Conservation (phyloP, 2,329 filamentous ascomycete species). For the Grosmannia clavigera region DNA sequence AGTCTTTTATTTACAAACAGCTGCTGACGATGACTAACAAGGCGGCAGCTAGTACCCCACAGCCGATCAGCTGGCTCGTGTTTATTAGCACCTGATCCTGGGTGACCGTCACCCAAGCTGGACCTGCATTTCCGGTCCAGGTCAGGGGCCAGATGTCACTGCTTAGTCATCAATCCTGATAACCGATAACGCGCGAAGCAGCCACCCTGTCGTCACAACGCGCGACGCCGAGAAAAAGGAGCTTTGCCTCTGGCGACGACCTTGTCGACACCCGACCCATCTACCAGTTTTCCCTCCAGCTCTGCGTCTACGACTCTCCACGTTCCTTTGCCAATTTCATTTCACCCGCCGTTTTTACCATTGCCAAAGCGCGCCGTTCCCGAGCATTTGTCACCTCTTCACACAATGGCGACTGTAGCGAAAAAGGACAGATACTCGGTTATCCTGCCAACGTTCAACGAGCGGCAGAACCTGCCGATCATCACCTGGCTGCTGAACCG, state of each 20-base stretch:
- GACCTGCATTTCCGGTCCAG: background rate
- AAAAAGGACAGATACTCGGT: slow-evolving; percentile 79
- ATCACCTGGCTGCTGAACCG: slow-evolving; percentile 88
- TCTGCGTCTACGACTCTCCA: background rate
- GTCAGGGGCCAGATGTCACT: background rate
- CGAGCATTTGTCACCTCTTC: background rate
- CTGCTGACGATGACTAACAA: background rate
- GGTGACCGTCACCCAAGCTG: background rate
- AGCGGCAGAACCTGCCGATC: slow-evolving; percentile 92
- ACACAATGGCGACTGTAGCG: slow-evolving; percentile 31
- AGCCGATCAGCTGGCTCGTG: background rate
- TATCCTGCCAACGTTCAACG: slow-evolving; percentile 96
- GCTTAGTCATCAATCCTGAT: background rate
- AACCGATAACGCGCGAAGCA: background rate
- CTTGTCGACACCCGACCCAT: background rate
- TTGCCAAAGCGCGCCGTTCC: background rate
- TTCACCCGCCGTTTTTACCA: background rate
- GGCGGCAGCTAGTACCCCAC: background rate
- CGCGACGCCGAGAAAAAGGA: background rate
- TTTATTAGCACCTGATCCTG: background rate
- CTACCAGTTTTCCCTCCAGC: background rate
- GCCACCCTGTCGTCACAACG: background rate
- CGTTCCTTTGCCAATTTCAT: background rate
- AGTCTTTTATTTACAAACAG: background rate
- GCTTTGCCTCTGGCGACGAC: background rate